Evolutionary conservation across 768 basidiomycete genomes (phyloP).

Genomic region (Russula virescens): DNA sequence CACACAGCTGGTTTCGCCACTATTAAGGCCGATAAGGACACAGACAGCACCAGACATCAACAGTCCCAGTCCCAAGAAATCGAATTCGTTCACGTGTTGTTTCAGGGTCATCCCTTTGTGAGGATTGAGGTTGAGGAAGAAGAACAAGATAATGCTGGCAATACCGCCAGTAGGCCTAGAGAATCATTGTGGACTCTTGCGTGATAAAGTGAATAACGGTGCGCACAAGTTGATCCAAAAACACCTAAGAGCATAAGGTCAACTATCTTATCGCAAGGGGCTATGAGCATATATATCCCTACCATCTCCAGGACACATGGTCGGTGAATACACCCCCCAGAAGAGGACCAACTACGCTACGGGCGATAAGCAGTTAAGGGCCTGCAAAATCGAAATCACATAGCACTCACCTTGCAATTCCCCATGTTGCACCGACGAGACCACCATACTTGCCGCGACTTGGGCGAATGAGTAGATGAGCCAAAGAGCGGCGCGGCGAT

Average conservation of each 20-base stretch:
- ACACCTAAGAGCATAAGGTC: slow-evolving; percentile 40
- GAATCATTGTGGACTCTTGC: slow-evolving; percentile 1
- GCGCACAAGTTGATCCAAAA: slow-evolving; percentile 71
- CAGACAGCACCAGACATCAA: slow-evolving; percentile 62
- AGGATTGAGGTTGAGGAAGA: slow-evolving; percentile 77
- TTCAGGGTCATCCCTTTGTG: slow-evolving; percentile 51
- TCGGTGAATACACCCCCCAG: slow-evolving; percentile 75
- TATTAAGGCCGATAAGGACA: slow-evolving; percentile 67
- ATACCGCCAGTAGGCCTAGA: slow-evolving; percentile 69
- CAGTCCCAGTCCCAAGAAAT: slow-evolving; percentile 61
- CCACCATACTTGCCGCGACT: slow-evolving; percentile 79
- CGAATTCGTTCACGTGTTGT: slow-evolving; percentile 60
- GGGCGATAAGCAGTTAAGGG: neutral
- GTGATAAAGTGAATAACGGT: neutral
- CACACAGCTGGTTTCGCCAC: slow-evolving; percentile 62
- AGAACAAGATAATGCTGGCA: slow-evolving; percentile 55
- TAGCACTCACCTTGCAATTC: slow-evolving; percentile 44
- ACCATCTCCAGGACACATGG: slow-evolving; percentile 79
- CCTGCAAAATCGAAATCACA: neutral
- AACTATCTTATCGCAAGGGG: neutral
- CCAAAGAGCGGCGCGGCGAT: neutral
- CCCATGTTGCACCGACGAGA: slow-evolving; percentile 75
- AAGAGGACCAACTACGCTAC: slow-evolving; percentile 67
- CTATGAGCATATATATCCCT: slow-evolving; percentile 19
- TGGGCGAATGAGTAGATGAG: neutral